Conservation (phyloP, 352 stramenopile genomes). For the Pythium phragmitis region DNA sequence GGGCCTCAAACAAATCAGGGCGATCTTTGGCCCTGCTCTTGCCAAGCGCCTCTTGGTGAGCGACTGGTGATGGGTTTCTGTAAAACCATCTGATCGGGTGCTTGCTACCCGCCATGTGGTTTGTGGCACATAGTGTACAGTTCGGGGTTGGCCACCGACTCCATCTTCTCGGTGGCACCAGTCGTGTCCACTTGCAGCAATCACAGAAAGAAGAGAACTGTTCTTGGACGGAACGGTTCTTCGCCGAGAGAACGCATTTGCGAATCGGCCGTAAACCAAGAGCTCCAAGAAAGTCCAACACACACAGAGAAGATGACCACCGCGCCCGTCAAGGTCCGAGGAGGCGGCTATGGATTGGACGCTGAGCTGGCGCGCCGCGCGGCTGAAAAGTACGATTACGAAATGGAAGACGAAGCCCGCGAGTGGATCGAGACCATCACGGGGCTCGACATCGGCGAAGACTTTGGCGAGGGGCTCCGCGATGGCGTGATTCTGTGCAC, state of each 20-base stretch:
- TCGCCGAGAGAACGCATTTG: background rate
- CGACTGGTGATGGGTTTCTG: background rate
- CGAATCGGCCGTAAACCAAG: background rate
- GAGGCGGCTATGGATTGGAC: conserved; percentile 87
- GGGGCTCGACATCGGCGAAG: conserved; percentile 63
- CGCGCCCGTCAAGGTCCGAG: conserved; percentile 59
- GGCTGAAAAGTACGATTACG: conserved; percentile 88
- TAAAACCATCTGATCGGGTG: conserved; percentile 6
- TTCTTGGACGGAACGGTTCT: too few species aligned
- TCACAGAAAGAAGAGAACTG: background rate
- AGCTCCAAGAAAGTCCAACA: too few species aligned
- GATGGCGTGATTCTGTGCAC: conserved; percentile 85
- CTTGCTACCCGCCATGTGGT: background rate
- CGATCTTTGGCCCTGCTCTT: background rate
- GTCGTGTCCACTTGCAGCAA: conserved; percentile 2
- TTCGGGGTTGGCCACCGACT: conserved; percentile 8
- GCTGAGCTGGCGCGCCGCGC: conserved; percentile 84
- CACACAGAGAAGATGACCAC: conserved; percentile 20
- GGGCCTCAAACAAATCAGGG: too few species aligned
- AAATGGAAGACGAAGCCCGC: conserved; percentile 81
- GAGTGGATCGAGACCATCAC: conserved; percentile 87
- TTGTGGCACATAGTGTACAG: conserved; percentile 11
- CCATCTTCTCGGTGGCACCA: conserved; percentile 14
- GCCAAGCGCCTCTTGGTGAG: background rate
- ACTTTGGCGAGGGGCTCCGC: conserved; percentile 79